phyloP scores from a whole-genome alignment of 2,329 filamentous ascomycete genomes.

The Boeremia lycopersici region DNA sequence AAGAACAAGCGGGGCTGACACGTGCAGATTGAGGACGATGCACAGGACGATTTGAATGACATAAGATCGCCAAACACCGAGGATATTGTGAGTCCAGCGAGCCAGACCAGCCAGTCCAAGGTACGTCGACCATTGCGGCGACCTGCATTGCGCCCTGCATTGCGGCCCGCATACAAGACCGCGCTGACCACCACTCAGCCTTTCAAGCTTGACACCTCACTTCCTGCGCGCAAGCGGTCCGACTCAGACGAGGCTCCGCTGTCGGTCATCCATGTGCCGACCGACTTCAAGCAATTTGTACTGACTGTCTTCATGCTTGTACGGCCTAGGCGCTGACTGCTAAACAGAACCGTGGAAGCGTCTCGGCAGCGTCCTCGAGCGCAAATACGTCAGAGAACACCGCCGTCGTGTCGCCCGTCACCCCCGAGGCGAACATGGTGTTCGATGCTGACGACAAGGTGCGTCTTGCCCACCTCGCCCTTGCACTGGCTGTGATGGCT shows the following conservation, averaged over 20 bases:
- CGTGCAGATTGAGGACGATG: conserved; percentile 73
- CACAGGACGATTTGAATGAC: conserved; percentile 56
- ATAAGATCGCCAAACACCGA: conserved; percentile 46
- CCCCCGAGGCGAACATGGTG: conserved; percentile 47
- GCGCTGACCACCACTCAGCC: conserved; percentile 35
- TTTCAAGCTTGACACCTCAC: conserved; percentile 54
- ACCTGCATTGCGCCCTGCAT: conserved; percentile 2
- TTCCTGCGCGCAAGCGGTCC: conserved; percentile 52
- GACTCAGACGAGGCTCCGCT: conserved; percentile 76
- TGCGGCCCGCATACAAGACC: background rate
- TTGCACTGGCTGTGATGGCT: conserved; percentile 31
- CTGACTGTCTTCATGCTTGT: conserved; percentile 32
- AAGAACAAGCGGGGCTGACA: conserved; percentile 23
- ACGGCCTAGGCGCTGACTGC: conserved; percentile 39
- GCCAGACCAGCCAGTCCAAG: conserved; percentile 40
- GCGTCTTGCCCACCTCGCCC: conserved; percentile 33
- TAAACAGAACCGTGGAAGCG: conserved; percentile 37
- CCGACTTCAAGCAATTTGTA: conserved; percentile 83
- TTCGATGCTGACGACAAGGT: conserved; percentile 46
- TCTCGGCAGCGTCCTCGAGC: conserved; percentile 37
- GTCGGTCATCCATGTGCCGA: conserved; percentile 89
- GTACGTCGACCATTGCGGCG: conserved; percentile 24
- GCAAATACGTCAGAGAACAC: conserved; percentile 44
- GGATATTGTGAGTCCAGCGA: conserved; percentile 44
- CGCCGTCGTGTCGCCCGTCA: conserved; percentile 46